Base-by-base conservation (phyloP, 2,329 filamentous ascomycete species). In the Diplodia seriata region DNA sequence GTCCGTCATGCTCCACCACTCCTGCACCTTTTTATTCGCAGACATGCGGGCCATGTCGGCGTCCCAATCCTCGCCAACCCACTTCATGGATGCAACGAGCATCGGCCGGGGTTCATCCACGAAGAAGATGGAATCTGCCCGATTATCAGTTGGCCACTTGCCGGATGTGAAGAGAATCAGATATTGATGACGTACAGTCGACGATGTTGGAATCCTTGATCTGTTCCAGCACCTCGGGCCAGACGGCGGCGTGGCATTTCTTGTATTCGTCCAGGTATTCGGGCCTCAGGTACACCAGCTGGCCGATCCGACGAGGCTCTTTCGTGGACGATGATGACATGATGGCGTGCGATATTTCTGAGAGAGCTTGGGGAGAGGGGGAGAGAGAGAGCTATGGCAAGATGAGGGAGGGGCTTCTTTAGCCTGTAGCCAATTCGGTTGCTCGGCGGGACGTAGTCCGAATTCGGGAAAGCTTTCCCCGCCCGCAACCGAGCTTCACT, bases 1-100 rank as follows among this genome's bases (percentile, higher is more conserved):
- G 77, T 94, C 91, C 61, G 91, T 94, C 88, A 94, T 90, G 68
- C 81, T 82, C 91, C 91, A 94, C 92, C 91, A 94, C 77, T 91
- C 88, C 67, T 87, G 85, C 40, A 94, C 90, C 74, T 89, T 89
- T 0, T 87, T 85, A 72, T 93, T 92, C 68, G 87, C 87, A 1
- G 85, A 84, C 91, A 94, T 93, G 70, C 83, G 84, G 77, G 87
- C 85, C 92, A 94, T 94, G 74, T 94, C 91, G 11, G 83, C 89
- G 2, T 86, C 88, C 69, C 87, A 93, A 70, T 92, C 85, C 69
- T 85, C 85, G 0, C 92, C 91, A n/a, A 90, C 83, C 73, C 94
- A 94, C 76, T 92, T 93, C 83, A 93, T 92, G 29, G 83, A 88
- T 0, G 90, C 90, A 75, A 94, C 94, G 1, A 94, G 83, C 51